These are phyloP conservation scores for Populus hybrid DNA, from an alignment of 441 rosid species.

Conservation along the genomic window DNA sequence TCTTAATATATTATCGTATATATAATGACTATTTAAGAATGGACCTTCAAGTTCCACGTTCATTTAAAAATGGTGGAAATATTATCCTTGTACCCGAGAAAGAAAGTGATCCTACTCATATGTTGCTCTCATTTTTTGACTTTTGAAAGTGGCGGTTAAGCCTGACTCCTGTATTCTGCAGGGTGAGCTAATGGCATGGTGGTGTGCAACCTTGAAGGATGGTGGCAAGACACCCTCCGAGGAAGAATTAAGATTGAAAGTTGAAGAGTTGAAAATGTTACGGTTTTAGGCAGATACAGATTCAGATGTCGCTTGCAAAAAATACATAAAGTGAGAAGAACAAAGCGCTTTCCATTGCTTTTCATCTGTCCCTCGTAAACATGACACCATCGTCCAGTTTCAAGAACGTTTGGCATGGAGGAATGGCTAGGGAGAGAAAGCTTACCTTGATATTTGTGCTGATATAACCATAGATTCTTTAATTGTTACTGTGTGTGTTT, in stretches of 20 bases:
- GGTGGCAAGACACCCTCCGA: slow-evolving; percentile 43
- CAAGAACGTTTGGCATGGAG: no score
- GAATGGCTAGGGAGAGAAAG: no score
- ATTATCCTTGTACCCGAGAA: no score
- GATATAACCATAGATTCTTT: no score
- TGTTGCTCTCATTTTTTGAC: background rate
- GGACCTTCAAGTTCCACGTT: no score
- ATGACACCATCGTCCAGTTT: no score
- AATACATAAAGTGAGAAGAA: background rate
- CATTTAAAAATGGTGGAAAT: background rate
- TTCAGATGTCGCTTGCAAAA: background rate
- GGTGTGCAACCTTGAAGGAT: slow-evolving; percentile 35
- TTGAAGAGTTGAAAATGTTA: slow-evolving; percentile 54
- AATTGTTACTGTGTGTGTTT: no score
- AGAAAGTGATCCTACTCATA: background rate
- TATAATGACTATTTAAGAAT: no score
- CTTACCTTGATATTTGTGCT: no score
- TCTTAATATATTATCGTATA: background rate
- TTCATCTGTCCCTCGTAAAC: no score
- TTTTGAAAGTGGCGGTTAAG: background rate
- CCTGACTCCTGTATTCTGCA: slow-evolving; percentile 20
- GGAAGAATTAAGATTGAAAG: slow-evolving; percentile 54
- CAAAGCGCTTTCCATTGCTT: background rate
- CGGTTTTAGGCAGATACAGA: slow-evolving; percentile 33
- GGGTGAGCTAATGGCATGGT: slow-evolving; percentile 87